Evolutionary conservation across 176 grass and related monocot genomes (phyloP).

Genomic region (Hyparrhenia diplandra): DNA sequence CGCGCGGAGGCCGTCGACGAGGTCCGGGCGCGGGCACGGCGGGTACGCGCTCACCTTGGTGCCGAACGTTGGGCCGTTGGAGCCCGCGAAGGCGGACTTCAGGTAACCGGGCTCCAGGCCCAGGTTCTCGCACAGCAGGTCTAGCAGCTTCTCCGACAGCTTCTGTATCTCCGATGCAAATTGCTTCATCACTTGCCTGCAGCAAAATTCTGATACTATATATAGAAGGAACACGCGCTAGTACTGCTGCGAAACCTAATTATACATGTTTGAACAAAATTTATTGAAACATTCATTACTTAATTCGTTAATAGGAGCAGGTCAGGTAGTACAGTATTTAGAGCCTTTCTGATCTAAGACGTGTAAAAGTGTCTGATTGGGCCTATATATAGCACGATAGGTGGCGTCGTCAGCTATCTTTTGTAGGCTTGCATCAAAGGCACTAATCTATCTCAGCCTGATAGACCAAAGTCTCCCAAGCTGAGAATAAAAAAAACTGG

Average conservation of each 20-base stretch:
- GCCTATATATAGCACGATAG: constrained; percentile 8
- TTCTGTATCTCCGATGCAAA: constrained; percentile 65
- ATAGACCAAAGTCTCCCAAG: background rate
- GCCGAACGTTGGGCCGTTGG: constrained; percentile 72
- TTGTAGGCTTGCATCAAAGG: background rate
- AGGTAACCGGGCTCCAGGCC: constrained; percentile 73
- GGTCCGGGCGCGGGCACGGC: constrained; percentile 68
- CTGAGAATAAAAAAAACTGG: background rate
- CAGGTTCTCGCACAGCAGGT: constrained; percentile 87
- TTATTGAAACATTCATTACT: too few species aligned
- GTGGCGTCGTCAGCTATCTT: background rate
- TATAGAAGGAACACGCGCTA: background rate
- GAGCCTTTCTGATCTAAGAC: background rate
- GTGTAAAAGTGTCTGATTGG: background rate
- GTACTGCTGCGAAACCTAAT: too few species aligned
- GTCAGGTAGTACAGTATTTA: too few species aligned
- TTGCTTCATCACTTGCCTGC: constrained; percentile 62
- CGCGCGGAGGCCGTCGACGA: constrained; percentile 75
- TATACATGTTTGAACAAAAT: too few species aligned
- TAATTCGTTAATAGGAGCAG: background rate
- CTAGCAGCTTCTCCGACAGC: constrained; percentile 65
- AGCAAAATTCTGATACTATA: background rate
- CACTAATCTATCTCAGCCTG: background rate
- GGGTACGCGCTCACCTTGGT: constrained; percentile 95
- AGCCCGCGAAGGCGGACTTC: constrained; percentile 57